Evolutionary conservation across 148 eudicot species (phyloP).

Genomic region (Spergularia marina): DNA sequence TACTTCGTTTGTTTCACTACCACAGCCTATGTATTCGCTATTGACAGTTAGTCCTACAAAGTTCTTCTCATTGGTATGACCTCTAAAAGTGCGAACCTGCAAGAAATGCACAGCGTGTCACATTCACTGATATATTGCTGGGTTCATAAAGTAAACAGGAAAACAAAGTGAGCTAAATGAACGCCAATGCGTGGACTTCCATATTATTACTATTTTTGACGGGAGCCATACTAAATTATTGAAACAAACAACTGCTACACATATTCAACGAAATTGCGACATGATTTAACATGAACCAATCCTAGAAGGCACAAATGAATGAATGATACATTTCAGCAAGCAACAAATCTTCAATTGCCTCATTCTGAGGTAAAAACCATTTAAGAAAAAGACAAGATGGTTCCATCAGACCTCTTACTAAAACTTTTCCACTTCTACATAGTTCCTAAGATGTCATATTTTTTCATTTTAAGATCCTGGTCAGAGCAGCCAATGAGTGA

Average conservation of each 20-base stretch:
- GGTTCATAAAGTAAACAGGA: not conserved
- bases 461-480: not conserved
- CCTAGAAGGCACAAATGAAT: too few relatives aligned
- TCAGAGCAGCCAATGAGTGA: not conserved
- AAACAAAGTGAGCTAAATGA: not conserved
- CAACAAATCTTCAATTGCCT: not conserved
- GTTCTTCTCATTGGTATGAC: constrained; percentile 87
- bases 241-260: not conserved
- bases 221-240: not conserved
- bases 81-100: constrained; percentile 75
- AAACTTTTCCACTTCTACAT: not conserved
- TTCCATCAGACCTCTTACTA: not conserved
- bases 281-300: too few relatives aligned
- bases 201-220: too few relatives aligned
- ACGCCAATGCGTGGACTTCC: not conserved
- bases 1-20: constrained; percentile 93
- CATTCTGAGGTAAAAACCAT: not conserved
- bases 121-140: not conserved
- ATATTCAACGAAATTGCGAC: too few relatives aligned
- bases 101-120: constrained; percentile 1
- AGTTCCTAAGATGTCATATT: not conserved
- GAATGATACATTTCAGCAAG: not conserved
- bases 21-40: constrained; percentile 81
- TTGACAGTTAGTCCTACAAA: constrained; percentile 87
- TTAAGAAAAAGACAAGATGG: not conserved